These are phyloP conservation scores for Macrophomina pseudophaseolina DNA, from an alignment of 2,329 filamentous ascomycete species.

Conservation along the genomic window DNA sequence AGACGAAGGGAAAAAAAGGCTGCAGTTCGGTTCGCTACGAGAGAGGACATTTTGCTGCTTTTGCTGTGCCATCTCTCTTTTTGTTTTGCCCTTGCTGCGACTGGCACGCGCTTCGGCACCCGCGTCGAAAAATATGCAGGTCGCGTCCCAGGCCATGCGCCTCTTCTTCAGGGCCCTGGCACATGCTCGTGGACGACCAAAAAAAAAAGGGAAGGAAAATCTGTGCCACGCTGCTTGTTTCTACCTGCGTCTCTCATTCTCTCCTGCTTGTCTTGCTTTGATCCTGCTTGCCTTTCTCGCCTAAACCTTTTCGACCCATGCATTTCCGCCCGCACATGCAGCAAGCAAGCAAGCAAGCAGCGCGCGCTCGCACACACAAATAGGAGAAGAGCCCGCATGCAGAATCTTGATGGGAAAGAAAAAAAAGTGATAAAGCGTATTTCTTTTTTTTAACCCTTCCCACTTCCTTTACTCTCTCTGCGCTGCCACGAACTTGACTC, in stretches of 20 bases:
- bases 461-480: not conserved
- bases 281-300: constrained; percentile 3
- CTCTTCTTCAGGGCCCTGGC: constrained; percentile 9
- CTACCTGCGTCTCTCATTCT: too few species aligned
- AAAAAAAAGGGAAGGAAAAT: not conserved
- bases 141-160: not conserved
- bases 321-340: not conserved
- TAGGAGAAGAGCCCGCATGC: too few species aligned
- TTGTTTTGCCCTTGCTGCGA: not conserved
- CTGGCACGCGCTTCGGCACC: not conserved
- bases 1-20: too few species aligned
- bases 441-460: not conserved
- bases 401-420: not conserved
- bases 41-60: too few species aligned
- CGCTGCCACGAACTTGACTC: too few species aligned
- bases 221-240: not conserved
- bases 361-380: not conserved
- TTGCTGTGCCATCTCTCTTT: not conserved
- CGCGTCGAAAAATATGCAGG: constrained; percentile 9
- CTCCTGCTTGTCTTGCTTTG: not conserved
- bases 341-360: too few species aligned
- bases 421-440: constrained; percentile 14
- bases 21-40: too few species aligned
- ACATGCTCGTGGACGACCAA: not conserved
- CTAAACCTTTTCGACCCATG: not conserved